A percentile compares a stretch with the other conserved stretches of the same genome.
Conservation (phyloP, 2,329 filamentous ascomycete genomes). For the Phoma sp. region DNA sequence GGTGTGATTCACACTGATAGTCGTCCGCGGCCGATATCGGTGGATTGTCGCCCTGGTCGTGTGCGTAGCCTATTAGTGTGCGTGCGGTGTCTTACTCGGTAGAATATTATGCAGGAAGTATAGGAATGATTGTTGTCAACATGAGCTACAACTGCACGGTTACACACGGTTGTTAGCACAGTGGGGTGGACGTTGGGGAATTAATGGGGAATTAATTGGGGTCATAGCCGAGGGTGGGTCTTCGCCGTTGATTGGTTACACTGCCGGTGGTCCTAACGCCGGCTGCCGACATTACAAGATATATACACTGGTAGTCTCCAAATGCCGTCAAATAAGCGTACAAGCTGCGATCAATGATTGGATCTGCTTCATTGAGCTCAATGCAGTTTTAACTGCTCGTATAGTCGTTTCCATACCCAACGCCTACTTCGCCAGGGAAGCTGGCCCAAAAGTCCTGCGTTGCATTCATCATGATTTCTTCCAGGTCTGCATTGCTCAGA, state of each 20-base stretch:
- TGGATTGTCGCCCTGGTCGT: too few species aligned
- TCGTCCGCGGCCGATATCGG: conserved; percentile 26
- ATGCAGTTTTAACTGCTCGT: not conserved
- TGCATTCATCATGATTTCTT: conserved; percentile 49
- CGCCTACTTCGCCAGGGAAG: conserved; percentile 50
- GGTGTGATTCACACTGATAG: conserved; percentile 14
- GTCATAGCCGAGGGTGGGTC: conserved; percentile 12
- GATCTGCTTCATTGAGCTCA: not conserved
- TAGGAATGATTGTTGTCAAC: too few species aligned
- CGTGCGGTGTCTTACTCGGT: too few species aligned
- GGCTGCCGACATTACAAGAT: conserved; percentile 8
- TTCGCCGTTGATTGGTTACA: conserved; percentile 2
- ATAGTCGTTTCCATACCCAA: conserved; percentile 30
- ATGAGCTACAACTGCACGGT: not conserved
- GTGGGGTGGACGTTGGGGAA: conserved; percentile 14
- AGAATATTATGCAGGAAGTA: too few species aligned
- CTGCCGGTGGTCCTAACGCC: not conserved
- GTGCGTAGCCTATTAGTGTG: too few species aligned
- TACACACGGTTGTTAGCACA: not conserved
- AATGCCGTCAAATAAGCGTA: not conserved
- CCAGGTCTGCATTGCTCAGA: conserved; percentile 45
- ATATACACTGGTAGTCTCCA: too few species aligned
- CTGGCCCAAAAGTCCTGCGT: conserved; percentile 51
- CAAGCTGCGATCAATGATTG: not conserved
- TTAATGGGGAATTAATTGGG: not conserved